Conservation (phyloP, 2,329 filamentous ascomycete genomes). For the Botrytis galanthina region DNA sequence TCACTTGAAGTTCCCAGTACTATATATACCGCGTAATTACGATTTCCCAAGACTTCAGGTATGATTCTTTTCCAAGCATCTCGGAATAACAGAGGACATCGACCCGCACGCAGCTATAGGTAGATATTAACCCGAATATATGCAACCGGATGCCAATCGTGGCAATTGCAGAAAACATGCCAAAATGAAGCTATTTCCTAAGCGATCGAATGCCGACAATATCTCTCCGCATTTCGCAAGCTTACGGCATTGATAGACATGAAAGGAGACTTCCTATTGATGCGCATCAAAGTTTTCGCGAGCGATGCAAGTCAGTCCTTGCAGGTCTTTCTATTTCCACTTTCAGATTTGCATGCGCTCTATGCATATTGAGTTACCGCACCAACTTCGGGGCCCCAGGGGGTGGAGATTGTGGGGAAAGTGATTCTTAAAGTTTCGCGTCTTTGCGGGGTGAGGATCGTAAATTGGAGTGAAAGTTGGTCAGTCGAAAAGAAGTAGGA, state of each 20-base stretch:
- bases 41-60: slow-evolving; percentile 4
- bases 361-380: not conserved
- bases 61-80: not conserved
- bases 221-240: not conserved
- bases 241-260: not conserved
- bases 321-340: not conserved
- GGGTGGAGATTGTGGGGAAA: not conserved
- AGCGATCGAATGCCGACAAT: not conserved
- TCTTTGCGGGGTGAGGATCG: not conserved
- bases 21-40: slow-evolving; percentile 17
- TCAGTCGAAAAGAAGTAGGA: not conserved
- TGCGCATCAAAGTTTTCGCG: slow-evolving; percentile 16
- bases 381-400: not conserved
- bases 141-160: not conserved
- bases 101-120: not conserved
- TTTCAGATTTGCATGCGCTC: not conserved
- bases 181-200: not conserved
- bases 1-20: not conserved
- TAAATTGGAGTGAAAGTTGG: not conserved
- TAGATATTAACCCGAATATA: not conserved
- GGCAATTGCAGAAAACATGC: not conserved
- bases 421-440: not conserved
- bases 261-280: slow-evolving; percentile 17
- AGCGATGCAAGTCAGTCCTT: slow-evolving; percentile 3
- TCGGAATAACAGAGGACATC: not conserved